Evolutionary conservation across 805 yeast species (phyloP), one percentile per base, ranked within the genome.

Genomic region (Myxozyma geophila): DNA sequence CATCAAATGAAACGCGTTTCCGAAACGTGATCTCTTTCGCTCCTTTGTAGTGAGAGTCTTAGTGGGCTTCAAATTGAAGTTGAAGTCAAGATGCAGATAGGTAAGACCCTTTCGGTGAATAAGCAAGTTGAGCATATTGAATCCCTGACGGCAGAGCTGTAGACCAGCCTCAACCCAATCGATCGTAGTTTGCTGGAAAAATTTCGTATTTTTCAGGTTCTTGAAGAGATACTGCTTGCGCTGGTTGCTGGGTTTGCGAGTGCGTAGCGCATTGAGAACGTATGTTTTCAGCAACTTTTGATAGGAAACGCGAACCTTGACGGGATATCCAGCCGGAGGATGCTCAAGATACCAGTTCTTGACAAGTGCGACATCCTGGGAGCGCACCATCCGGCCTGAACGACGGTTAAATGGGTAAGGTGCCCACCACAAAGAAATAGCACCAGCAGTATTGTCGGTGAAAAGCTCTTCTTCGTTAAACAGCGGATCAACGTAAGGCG

Each of bases 161-260:
- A 95, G 79, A 36, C 98, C 99, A 0, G 98, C 99, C 75, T 95
- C 99, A 2, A 93, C 95, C 99, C 99, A 95, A 75, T 95, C 99
- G 55, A 95, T 87, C 0, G 92, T 82, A 0, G 99, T 93, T 70
- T 89, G 87, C 73, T 91, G 96, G 76, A 95, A 95, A 74, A 85
- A 95, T 72, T 90, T 92, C 0, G 99, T 95, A 52, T 82, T 80
- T 62, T 85, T 85, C 68, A 95, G 81, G 37, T 86, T 81, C 66
- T 84, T 85, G 35, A 95, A 74, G 13, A 95, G 77, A 46, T 84
- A 82, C 7, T 83, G 80, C 69, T 86, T 88, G 55, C 81, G 81
- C 51, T 77, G 81, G 39, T 79, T 77, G 1, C 80, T 77, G 2
- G 79, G 76, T 28, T 75, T 76, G 15, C 74, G 73, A 23, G 79